Percentiles rank a stretch among this genome's conserved stretches.
These are phyloP conservation scores for Harrya chromipes DNA, from an alignment of 768 basidiomycete species.

Conservation along the genomic window DNA sequence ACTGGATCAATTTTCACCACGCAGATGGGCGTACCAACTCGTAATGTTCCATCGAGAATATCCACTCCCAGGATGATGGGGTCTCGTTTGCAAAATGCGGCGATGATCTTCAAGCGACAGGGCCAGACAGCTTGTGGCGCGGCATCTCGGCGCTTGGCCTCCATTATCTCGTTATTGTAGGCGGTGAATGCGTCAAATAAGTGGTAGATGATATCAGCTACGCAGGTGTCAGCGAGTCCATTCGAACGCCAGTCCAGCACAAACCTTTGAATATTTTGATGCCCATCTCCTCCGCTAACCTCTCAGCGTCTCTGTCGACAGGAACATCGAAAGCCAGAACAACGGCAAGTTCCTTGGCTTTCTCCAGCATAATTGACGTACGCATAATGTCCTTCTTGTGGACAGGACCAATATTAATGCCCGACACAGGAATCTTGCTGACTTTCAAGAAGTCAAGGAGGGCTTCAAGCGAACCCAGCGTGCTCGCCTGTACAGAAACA, in stretches of 20 bases:
- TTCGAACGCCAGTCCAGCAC: neutral
- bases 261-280: constrained; percentile 91
- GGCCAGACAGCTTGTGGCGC: constrained; percentile 97
- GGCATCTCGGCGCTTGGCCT: constrained; percentile 89
- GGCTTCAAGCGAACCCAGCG: constrained; percentile 95
- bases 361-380: constrained; percentile 90
- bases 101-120: constrained; percentile 87
- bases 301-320: constrained; percentile 91
- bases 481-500: constrained; percentile 96
- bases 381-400: constrained; percentile 96
- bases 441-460: constrained; percentile 91
- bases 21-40: constrained; percentile 91
- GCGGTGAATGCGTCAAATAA: constrained; percentile 94
- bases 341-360: constrained; percentile 90
- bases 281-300: constrained; percentile 90
- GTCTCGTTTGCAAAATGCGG: constrained; percentile 95
- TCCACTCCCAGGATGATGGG: constrained; percentile 97
- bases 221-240: neutral
- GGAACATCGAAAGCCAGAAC: constrained; percentile 96
- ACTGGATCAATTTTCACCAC: constrained; percentile 89
- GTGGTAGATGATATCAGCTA: constrained; percentile 99
- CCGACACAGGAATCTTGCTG: constrained; percentile 96
- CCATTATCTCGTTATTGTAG: constrained; percentile 87
- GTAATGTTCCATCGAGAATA: constrained; percentile 87
- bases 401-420: constrained; percentile 96